Conservation (phyloP, 768 basidiomycete species). For the Coprinopsis strossmayeri region DNA sequence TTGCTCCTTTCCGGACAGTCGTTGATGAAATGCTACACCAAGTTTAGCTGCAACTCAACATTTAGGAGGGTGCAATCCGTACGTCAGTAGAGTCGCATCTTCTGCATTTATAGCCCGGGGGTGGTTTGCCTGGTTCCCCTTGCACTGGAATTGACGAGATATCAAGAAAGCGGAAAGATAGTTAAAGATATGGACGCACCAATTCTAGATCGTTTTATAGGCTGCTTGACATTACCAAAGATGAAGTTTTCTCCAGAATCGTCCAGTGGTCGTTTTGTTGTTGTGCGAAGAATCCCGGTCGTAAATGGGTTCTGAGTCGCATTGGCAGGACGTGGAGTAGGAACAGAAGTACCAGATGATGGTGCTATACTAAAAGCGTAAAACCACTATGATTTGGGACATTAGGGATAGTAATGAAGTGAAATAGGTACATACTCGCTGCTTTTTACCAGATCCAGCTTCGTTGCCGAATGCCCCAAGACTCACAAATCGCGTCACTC, state of each 20-base stretch:
- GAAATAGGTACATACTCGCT: conserved; percentile 52
- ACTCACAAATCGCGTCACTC: conserved; percentile 76
- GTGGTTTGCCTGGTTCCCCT: conserved; percentile 50
- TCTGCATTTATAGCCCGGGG: conserved; percentile 69
- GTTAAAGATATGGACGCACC: conserved; percentile 29
- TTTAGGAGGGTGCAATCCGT: conserved; percentile 13
- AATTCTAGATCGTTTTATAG: conserved; percentile 49
- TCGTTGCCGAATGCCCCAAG: conserved; percentile 82
- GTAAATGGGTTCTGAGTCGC: conserved; percentile 65
- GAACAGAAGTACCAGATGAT: conserved; percentile 28
- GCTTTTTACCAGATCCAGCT: conserved; percentile 62
- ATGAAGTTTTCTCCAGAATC: conserved; percentile 57
- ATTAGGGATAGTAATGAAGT: not conserved
- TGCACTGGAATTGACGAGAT: conserved; percentile 16
- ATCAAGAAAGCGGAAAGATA: conserved; percentile 4
- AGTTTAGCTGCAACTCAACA: conserved; percentile 7
- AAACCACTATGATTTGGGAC: conserved; percentile 65
- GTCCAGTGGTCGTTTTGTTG: conserved; percentile 50
- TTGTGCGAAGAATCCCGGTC: conserved; percentile 22
- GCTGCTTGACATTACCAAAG: conserved; percentile 56
- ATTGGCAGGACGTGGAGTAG: conserved; percentile 48
- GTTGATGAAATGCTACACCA: conserved; percentile 62
- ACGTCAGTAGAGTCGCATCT: conserved; percentile 76
- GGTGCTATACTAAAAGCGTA: conserved; percentile 90
- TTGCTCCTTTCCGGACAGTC: conserved; percentile 69